Percentiles rank a stretch among this genome's conserved stretches.
phyloP scores from a whole-genome alignment of 2,329 filamentous ascomycete species.

The Fusarium nanum region DNA sequence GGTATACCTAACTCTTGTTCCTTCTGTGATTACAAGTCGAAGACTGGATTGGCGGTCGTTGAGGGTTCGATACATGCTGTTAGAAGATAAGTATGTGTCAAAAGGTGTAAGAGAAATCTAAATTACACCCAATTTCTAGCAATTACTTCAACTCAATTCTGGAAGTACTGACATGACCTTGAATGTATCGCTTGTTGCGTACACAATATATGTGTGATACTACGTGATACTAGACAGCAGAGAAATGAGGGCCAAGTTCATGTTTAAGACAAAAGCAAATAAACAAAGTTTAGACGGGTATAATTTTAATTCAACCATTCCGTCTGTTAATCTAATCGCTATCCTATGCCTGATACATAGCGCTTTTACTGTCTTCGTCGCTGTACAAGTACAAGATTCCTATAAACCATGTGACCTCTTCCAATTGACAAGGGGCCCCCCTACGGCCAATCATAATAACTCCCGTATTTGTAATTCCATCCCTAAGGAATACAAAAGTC shows the following conservation, averaged over 20 bases:
- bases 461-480: not conserved
- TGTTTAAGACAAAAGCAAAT: not conserved
- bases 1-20: not conserved
- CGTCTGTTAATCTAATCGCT: not conserved
- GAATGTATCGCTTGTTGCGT: not conserved
- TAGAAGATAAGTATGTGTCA: not conserved
- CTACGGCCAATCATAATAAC: not conserved
- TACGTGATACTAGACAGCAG: not conserved
- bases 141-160: not conserved
- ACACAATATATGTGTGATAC: not conserved
- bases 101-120: not conserved
- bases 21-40: not conserved
- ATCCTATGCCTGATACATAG: not conserved
- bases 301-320: not conserved
- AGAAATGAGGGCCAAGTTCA: not conserved
- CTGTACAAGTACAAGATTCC: not conserved
- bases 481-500: slow-evolving; percentile 77
- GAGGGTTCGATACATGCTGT: too few species aligned
- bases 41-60: not conserved
- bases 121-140: not conserved
- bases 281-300: not conserved
- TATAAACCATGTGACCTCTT: not conserved
- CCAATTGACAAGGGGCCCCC: not conserved
- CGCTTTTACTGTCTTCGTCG: not conserved
- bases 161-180: not conserved